Conservation (phyloP, 208 protist genomes). For the Trypanosoma mega region DNA sequence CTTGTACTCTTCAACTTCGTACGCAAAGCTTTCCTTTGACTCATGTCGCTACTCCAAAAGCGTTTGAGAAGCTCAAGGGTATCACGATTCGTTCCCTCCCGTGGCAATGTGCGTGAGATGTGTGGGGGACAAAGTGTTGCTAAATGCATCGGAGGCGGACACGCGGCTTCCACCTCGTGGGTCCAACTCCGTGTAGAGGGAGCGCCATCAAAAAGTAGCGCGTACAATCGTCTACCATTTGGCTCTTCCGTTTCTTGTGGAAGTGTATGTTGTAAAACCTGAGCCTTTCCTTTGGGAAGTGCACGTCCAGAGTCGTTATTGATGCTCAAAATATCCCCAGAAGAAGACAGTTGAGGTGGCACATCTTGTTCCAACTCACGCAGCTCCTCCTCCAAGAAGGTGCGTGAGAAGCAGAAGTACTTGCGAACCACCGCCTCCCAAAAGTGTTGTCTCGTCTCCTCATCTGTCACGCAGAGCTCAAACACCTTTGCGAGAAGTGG, state of each 20-base stretch:
- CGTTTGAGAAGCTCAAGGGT: conserved; percentile 53
- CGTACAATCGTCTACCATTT: neutral
- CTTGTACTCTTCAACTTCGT: conserved; percentile 21
- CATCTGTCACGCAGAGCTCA: conserved; percentile 48
- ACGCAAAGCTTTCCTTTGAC: conserved; percentile 32
- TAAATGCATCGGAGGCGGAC: neutral
- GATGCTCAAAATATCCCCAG: conserved; percentile 32
- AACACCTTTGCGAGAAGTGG: conserved; percentile 74
- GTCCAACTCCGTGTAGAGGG: conserved; percentile 4
- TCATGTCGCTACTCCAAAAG: conserved; percentile 50
- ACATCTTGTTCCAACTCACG: conserved; percentile 26
- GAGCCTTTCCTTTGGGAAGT: conserved; percentile 39
- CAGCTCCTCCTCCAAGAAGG: conserved; percentile 78
- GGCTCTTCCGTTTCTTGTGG: neutral
- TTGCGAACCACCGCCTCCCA: conserved; percentile 84
- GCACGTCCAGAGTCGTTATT: conserved; percentile 55
- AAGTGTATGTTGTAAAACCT: neutral
- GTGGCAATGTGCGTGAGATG: conserved; percentile 45
- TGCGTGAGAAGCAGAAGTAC: conserved; percentile 85
- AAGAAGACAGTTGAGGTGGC: neutral
- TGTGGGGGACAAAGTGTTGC: conserved; percentile 18
- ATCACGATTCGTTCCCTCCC: conserved; percentile 49
- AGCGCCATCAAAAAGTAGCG: conserved; percentile 4
- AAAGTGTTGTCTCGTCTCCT: conserved; percentile 55
- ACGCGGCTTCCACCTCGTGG: neutral